Evolutionary conservation across 1,284 basidiomycete species (phyloP).

Genomic region (Ceratobasidium sp.): DNA sequence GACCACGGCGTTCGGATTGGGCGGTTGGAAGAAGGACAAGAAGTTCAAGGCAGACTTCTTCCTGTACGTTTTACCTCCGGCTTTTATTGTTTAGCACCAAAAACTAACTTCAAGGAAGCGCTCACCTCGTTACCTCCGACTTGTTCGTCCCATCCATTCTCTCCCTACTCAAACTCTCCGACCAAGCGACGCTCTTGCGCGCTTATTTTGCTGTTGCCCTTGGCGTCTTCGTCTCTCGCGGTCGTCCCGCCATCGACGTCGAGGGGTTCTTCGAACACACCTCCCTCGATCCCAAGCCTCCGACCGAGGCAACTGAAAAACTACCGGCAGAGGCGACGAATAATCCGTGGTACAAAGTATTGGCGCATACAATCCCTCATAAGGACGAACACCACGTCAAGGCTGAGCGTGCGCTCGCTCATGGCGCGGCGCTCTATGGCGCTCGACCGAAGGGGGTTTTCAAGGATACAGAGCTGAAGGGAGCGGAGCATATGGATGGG

Average conservation of each 20-base stretch:
- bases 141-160: slow-evolving; percentile 48
- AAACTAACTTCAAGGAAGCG: slow-evolving; percentile 10
- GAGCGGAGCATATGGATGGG: slow-evolving; percentile 47
- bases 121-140: slow-evolving; percentile 46
- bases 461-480: slow-evolving; percentile 33
- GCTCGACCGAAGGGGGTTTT: slow-evolving; percentile 32
- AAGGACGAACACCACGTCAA: slow-evolving; percentile 49
- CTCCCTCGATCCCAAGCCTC: slow-evolving; percentile 26
- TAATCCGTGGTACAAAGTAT: slow-evolving; percentile 47
- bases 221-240: slow-evolving; percentile 41
- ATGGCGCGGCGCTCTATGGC: slow-evolving; percentile 45
- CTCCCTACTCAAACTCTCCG: slow-evolving; percentile 30
- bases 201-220: slow-evolving; percentile 40
- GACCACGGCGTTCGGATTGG: slow-evolving; percentile 38
- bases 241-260: slow-evolving; percentile 43
- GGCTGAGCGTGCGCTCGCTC: slow-evolving; percentile 42
- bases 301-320: background rate
- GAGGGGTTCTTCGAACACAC: slow-evolving; percentile 31
- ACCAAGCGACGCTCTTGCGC: slow-evolving; percentile 32
- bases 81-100: no score
- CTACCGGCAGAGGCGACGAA: background rate
- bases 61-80: no score
- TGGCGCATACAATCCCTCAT: slow-evolving; percentile 39
- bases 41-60: slow-evolving; percentile 47
- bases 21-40: slow-evolving; percentile 44